Evolutionary conservation across 495 filamentous ascomycete species (phyloP).

Genomic region (Talaromyces trachyspermus): DNA sequence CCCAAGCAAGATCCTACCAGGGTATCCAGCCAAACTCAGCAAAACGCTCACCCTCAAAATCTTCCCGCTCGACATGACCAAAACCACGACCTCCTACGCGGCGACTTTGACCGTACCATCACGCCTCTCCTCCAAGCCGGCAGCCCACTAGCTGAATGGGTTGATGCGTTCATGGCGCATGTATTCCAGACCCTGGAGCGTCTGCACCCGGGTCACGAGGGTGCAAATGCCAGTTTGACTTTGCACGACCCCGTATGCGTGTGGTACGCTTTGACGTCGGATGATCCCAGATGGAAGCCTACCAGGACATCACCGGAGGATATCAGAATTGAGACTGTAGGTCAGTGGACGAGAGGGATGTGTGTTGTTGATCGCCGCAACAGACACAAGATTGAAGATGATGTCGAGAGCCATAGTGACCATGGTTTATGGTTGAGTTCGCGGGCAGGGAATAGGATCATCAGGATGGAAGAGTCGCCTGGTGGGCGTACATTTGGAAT

Average conservation of each 20-base stretch:
- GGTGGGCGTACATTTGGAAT: slow-evolving; percentile 35
- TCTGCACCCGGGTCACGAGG: slow-evolving; percentile 45
- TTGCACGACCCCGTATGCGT: slow-evolving; percentile 86
- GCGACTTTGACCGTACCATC: slow-evolving; percentile 50
- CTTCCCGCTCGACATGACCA: slow-evolving; percentile 88
- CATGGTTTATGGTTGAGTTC: slow-evolving; percentile 65
- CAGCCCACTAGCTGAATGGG: slow-evolving; percentile 81
- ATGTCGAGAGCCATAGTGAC: slow-evolving; percentile 53
- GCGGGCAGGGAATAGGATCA: slow-evolving; percentile 68
- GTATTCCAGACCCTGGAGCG: slow-evolving; percentile 68
- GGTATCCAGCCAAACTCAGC: slow-evolving; percentile 62
- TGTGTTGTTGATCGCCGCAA: slow-evolving; percentile 72
- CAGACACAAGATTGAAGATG: slow-evolving; percentile 50
- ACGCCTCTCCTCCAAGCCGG: slow-evolving; percentile 39
- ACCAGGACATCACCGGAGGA: slow-evolving; percentile 46
- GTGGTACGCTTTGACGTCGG: slow-evolving; percentile 69
- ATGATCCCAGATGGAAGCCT: slow-evolving; percentile 38
- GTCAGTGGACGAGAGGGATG: slow-evolving; percentile 93
- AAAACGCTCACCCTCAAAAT: slow-evolving; percentile 63
- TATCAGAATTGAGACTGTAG: slow-evolving; percentile 76
- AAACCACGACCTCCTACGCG: slow-evolving; percentile 59
- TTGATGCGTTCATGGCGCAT: slow-evolving; percentile 63
- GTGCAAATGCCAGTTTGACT: slow-evolving; percentile 52
- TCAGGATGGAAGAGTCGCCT: slow-evolving; percentile 50
- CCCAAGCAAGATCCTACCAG: slow-evolving; percentile 41